phyloP scores from a whole-genome alignment of 2,329 filamentous ascomycete species.

The Fusarium hainanense region DNA sequence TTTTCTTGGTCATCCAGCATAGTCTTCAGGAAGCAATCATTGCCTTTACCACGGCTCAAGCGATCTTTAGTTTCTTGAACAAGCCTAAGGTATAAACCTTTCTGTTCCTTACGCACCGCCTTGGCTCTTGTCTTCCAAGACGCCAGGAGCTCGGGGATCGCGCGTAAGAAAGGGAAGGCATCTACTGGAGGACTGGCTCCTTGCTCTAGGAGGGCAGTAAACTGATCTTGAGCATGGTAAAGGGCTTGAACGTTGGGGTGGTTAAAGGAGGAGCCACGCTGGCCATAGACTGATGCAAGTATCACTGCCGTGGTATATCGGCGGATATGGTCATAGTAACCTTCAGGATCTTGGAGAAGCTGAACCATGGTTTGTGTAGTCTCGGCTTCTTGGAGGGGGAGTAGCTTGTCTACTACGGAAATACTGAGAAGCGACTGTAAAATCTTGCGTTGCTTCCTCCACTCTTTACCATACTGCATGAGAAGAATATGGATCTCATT shows the following conservation, averaged over 20 bases:
- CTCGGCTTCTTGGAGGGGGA: slow-evolving; percentile 37
- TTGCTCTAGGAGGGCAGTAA: slow-evolving; percentile 43
- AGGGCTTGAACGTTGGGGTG: slow-evolving; percentile 27
- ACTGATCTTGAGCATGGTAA: slow-evolving; percentile 38
- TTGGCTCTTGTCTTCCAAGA: slow-evolving; percentile 38
- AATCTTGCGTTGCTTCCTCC: slow-evolving; percentile 40
- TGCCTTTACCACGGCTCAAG: slow-evolving; percentile 8
- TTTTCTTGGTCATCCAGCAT: slow-evolving; percentile 2
- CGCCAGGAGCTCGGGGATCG: slow-evolving; percentile 34
- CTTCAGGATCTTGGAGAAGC: slow-evolving; percentile 30
- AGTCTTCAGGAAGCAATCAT: not conserved
- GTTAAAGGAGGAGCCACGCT: slow-evolving; percentile 11
- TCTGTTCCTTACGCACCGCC: slow-evolving; percentile 40
- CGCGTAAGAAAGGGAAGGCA: slow-evolving; percentile 38
- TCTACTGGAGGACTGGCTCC: slow-evolving; percentile 45
- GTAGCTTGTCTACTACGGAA: slow-evolving; percentile 27
- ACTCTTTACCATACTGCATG: slow-evolving; percentile 37
- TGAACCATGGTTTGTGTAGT: slow-evolving; percentile 30
- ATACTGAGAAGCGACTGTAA: slow-evolving; percentile 41
- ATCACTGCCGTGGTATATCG: slow-evolving; percentile 44
- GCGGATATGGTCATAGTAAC: slow-evolving; percentile 33
- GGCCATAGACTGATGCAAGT: slow-evolving; percentile 40
- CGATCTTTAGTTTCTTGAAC: not conserved
- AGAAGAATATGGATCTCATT: slow-evolving; percentile 40
- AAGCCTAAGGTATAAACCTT: slow-evolving; percentile 20